Base-by-base conservation (phyloP, 1,284 basidiomycete genomes). In the Tilletia horrida region DNA sequence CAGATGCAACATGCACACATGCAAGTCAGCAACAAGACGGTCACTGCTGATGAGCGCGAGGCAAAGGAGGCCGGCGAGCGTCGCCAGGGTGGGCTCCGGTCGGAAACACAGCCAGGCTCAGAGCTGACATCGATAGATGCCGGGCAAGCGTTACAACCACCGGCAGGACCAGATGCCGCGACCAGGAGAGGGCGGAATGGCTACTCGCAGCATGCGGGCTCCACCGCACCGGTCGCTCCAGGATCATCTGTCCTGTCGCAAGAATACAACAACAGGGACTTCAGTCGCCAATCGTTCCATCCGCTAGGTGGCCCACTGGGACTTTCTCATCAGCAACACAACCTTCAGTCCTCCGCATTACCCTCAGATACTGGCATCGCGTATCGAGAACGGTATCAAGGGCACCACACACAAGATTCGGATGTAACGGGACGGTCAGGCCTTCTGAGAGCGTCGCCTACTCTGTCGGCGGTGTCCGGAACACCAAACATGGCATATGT, bases 1-100 rank as follows among this genome's bases (percentile, higher is more conserved):
- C 76, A 76, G 48, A 66, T 69, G 23, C 77, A 78, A 52, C 73
- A 76, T 25, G 76, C 76, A 2, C 73, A 74, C 43, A 73, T 72
- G 3, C 76, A 77, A 44, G 76, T 78, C 2, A 43, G 42, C n/a
- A 43, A 52, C 29, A 59, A 43, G 52, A 18, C n/a, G 11, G 27
- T 23, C 14, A 40, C 40, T 2, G 4, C 67, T 4, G 44, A 47
- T 40, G 57, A 47, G 25, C 21, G 40, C 13, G 57, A 27, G 23
- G 47, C 63, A 29, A 25, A 29, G 29, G 29, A 42, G 18, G 14
- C 44, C n/a, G 57, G 18, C 8, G 45, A 42, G 14, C 27, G 35
- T 4, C 31, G 21, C 25, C 18, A 29, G 9, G 21, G 64, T 29
- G n/a, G 55, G 13, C 9, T 29, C 11, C n/a, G 45, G 18, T 45